Evolutionary conservation across 768 basidiomycete species (phyloP).

Genomic region (Boletus subcaerulescens): DNA sequence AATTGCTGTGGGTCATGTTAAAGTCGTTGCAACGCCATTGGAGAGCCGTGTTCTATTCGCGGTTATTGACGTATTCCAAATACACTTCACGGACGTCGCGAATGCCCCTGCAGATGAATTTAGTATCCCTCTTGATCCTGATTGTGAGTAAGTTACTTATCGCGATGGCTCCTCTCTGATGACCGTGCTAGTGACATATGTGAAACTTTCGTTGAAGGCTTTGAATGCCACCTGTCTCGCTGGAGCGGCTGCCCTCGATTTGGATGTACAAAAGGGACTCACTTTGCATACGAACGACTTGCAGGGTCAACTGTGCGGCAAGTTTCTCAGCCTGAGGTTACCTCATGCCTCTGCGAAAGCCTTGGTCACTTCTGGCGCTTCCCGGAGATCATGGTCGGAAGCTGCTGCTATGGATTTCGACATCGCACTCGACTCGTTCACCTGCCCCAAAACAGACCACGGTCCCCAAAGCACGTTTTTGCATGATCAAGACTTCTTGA

Average conservation of each 20-base stretch:
- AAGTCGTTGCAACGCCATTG: slow-evolving; percentile 50
- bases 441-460: slow-evolving; percentile 49
- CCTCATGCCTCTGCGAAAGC: slow-evolving; percentile 50
- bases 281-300: slow-evolving; percentile 71
- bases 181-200: slow-evolving; percentile 67
- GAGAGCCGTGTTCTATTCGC: slow-evolving; percentile 51
- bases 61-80: slow-evolving; percentile 54
- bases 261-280: slow-evolving; percentile 58
- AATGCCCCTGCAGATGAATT: slow-evolving; percentile 81
- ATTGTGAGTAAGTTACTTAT: slow-evolving; percentile 50
- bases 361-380: slow-evolving; percentile 42
- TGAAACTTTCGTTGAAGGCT: slow-evolving; percentile 59
- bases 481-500: slow-evolving; percentile 63
- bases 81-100: slow-evolving; percentile 70
- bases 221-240: slow-evolving; percentile 57
- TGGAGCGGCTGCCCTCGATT: slow-evolving; percentile 49
- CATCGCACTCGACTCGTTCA: slow-evolving; percentile 65
- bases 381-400: slow-evolving; percentile 61
- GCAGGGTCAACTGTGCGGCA: slow-evolving; percentile 64
- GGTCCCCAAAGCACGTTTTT: slow-evolving; percentile 68
- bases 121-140: slow-evolving; percentile 62
- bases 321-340: slow-evolving; percentile 55
- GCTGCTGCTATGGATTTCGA: slow-evolving; percentile 54
- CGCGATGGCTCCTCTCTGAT: not conserved
- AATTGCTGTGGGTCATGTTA: slow-evolving; percentile 64